Evolutionary conservation across 495 filamentous ascomycete species (phyloP).

Genomic region (Annulohypoxylon stygium): DNA sequence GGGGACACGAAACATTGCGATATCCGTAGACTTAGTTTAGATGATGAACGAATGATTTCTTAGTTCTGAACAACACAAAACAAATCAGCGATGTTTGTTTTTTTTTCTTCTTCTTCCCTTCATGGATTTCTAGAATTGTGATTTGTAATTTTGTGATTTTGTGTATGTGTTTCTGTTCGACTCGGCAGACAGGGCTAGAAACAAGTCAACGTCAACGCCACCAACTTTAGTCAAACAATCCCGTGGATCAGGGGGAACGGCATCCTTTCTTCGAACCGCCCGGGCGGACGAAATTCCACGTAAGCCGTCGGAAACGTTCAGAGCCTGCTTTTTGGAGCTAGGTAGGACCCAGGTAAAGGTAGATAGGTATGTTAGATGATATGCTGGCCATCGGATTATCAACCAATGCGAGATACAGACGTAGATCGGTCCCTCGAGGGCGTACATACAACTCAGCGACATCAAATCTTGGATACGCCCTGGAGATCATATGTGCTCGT

Average conservation of each 20-base stretch:
- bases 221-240: background rate
- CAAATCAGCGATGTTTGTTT: too few species aligned
- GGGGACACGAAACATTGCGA: constrained; percentile 40
- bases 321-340: too few species aligned
- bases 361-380: background rate
- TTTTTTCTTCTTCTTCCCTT: background rate
- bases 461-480: background rate
- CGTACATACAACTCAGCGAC: background rate
- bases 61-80: background rate
- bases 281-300: background rate
- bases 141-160: background rate
- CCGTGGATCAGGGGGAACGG: background rate
- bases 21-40: constrained; percentile 43
- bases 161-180: too few species aligned
- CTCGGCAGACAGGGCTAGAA: background rate
- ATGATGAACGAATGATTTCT: constrained; percentile 45
- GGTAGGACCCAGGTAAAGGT: too few species aligned
- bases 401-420: background rate
- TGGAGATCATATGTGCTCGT: constrained; percentile 3
- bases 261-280: background rate
- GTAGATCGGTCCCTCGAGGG: background rate
- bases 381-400: background rate
- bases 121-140: background rate
- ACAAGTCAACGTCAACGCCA: background rate
- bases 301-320: background rate